phyloP scores from a whole-genome alignment of 352 stramenopile genomes.

The Phytophthora podocarpi region DNA sequence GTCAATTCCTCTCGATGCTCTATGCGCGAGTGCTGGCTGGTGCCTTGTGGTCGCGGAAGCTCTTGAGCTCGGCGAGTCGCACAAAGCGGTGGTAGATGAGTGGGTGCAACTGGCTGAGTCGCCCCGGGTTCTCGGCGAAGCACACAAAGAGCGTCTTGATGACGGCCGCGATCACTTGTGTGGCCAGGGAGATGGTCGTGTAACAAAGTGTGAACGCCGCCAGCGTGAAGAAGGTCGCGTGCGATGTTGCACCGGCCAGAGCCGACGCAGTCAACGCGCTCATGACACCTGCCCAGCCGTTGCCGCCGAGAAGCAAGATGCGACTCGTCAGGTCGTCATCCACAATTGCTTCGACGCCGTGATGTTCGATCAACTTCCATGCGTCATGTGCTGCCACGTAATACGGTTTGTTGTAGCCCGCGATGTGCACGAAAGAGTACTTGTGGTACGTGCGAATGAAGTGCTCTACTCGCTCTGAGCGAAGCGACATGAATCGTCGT shows the following conservation, averaged over 20 bases:
- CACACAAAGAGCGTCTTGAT: conserved; percentile 90
- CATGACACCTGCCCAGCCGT: conserved; percentile 85
- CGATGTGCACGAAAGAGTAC: conserved; percentile 86
- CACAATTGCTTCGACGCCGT: conserved; percentile 85
- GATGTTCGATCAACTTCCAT: conserved; percentile 79
- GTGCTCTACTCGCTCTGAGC: conserved; percentile 64
- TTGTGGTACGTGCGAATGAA: conserved; percentile 90
- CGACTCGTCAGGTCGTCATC: conserved; percentile 86
- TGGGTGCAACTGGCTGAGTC: conserved; percentile 80
- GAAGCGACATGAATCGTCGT: conserved; percentile 60
- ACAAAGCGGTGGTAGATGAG: conserved; percentile 90
- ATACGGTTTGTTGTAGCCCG: conserved; percentile 82
- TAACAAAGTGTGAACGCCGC: conserved; percentile 80
- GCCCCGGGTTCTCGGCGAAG: conserved; percentile 81
- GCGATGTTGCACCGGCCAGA: conserved; percentile 48
- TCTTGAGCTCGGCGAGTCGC: conserved; percentile 84
- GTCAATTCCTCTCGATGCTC: background rate
- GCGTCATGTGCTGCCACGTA: conserved; percentile 78
- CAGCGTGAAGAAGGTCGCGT: conserved; percentile 80
- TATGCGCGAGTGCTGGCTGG: conserved; percentile 26
- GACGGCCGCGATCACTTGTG: conserved; percentile 69
- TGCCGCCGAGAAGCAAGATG: conserved; percentile 70
- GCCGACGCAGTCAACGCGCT: conserved; percentile 66
- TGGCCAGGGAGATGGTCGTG: conserved; percentile 79
- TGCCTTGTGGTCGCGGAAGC: conserved; percentile 78